Conservation (phyloP, 129 eudicot species). For the Deinandra increscens region DNA sequence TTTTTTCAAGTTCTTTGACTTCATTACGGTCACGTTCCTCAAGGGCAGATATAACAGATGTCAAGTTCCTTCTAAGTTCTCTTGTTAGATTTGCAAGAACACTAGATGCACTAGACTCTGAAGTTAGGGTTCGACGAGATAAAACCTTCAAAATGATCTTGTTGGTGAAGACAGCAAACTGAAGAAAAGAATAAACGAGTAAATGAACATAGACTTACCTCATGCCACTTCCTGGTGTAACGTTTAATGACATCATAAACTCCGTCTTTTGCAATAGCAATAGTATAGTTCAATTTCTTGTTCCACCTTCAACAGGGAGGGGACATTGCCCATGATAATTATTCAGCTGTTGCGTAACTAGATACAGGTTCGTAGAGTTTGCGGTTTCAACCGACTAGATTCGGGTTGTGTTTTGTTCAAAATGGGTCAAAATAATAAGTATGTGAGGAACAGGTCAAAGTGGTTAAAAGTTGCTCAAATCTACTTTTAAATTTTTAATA, state of each 20-base stretch:
- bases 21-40: constrained; percentile 76
- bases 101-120: constrained; percentile 52
- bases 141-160: constrained; percentile 52
- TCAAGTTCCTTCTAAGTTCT: constrained; percentile 54
- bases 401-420: not conserved
- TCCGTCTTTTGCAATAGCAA: constrained; percentile 84
- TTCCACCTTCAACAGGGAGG: constrained; percentile 58
- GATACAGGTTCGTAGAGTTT: not conserved
- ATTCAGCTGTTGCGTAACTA: constrained; percentile 5
- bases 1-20: constrained; percentile 54
- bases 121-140: constrained; percentile 60
- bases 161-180: constrained; percentile 17
- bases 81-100: constrained; percentile 50
- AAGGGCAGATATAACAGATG: constrained; percentile 41
- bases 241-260: constrained; percentile 93
- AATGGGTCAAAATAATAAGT: not conserved
- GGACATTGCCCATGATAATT: constrained; percentile 4
- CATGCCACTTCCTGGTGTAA: constrained; percentile 96
- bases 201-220: constrained; percentile 45
- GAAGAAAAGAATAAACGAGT: constrained; percentile 5
- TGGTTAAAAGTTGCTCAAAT: not conserved
- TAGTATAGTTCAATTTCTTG: constrained; percentile 67
- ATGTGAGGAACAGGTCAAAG: not conserved
- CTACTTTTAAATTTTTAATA: not conserved
- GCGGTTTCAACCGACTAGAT: not conserved